A percentile compares a stretch with the other conserved stretches of the same genome.
phyloP scores from a whole-genome alignment of 2,329 filamentous ascomycete genomes.

The Ophiostoma ips region DNA sequence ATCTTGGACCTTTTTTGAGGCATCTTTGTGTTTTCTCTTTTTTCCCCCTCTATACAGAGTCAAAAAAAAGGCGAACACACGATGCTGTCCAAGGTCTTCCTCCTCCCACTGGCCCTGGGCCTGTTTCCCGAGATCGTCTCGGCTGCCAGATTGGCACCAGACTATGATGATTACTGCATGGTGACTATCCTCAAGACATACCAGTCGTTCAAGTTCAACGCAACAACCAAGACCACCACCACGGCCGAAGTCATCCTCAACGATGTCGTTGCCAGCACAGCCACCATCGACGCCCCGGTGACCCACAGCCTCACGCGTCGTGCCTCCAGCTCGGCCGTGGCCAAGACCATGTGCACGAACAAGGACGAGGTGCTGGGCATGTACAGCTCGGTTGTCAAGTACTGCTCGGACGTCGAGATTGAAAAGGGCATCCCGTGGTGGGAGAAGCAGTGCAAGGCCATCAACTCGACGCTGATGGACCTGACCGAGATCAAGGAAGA shows the following conservation, averaged over 20 bases:
- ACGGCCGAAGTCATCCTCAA: neutral
- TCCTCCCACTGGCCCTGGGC: neutral
- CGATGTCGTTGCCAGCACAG: neutral
- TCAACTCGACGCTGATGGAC: neutral
- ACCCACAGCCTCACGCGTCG: neutral
- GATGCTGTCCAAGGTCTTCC: neutral
- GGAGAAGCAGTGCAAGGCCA: constrained; percentile 1
- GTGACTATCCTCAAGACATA: neutral
- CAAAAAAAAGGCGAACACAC: too few species aligned
- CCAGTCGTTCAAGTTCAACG: neutral
- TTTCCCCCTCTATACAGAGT: neutral
- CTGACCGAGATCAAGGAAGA: neutral
- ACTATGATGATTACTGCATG: neutral
- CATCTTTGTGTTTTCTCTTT: neutral
- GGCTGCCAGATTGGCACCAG: neutral
- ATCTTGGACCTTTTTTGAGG: neutral
- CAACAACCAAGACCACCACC: neutral
- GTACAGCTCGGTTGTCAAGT: neutral
- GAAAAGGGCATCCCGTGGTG: neutral
- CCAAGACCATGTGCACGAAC: neutral
- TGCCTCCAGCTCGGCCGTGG: neutral
- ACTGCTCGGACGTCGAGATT: neutral
- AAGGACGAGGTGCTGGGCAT: neutral
- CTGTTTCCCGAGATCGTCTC: neutral
- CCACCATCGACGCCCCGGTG: too few species aligned